Conservation (phyloP, 257 asterid genomes). For the Voacanga thouarsii region DNA sequence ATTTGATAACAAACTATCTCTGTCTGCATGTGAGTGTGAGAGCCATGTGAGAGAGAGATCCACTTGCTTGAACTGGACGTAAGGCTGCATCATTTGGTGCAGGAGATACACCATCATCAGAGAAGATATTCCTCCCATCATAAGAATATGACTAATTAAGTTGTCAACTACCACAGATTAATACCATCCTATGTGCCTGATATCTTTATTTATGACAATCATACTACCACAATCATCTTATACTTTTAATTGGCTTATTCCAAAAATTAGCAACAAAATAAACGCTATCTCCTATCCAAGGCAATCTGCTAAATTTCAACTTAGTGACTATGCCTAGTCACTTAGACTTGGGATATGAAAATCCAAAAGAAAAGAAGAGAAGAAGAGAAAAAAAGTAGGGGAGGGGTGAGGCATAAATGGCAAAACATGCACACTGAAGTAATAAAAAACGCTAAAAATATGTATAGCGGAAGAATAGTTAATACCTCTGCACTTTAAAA, state of each 20-base stretch:
- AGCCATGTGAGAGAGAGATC: slow-evolving; percentile 14
- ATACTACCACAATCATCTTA: not conserved
- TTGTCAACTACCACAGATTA: not conserved
- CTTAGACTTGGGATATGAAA: not conserved
- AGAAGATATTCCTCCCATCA: slow-evolving; percentile 63
- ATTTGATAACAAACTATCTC: not conserved
- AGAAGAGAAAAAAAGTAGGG: too few relatives aligned
- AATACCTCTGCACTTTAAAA: too few relatives aligned
- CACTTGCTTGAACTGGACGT: slow-evolving; percentile 76
- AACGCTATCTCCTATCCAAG: not conserved
- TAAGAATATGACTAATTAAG: slow-evolving; percentile 15
- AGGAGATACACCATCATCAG: slow-evolving; percentile 61
- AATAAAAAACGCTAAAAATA: too few relatives aligned
- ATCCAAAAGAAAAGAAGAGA: too few relatives aligned
- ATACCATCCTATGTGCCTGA: not conserved
- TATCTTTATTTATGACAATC: not conserved
- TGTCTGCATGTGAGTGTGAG: too few relatives aligned
- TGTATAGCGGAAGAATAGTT: too few relatives aligned
- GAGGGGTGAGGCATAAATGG: too few relatives aligned
- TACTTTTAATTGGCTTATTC: not conserved
- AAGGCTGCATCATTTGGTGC: slow-evolving; percentile 64
- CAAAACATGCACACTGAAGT: too few relatives aligned
- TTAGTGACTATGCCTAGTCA: not conserved
- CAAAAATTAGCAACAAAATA: not conserved
- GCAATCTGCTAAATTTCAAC: not conserved